Base-by-base conservation (phyloP, 2,329 filamentous ascomycete species). In the Didymella pomorum region DNA sequence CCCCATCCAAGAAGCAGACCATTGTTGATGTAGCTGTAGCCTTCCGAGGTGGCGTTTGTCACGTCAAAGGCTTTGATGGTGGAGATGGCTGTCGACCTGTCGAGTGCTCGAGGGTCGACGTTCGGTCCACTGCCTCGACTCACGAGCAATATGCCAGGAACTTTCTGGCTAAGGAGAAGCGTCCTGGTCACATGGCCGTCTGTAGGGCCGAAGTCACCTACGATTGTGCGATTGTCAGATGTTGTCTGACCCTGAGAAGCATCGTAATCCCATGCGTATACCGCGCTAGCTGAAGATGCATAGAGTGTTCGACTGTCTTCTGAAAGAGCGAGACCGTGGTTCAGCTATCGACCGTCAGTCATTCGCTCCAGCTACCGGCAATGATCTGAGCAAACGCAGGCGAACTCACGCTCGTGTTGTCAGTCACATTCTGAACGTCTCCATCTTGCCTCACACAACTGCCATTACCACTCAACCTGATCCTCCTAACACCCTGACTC, bases 181-280 rank as follows among this genome's bases (percentile, higher is more conserved):
- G 89, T 92, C 33, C 90, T 83, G 0, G 88, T 89, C 6, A 80
- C 84, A 66, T 92, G 88, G 47, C 87, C 88, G 5, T 79, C 74
- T 58, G 63, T 49, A 50, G 82, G 77, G 14, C 71, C 80, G 88
- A 92, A 91, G 63, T 86, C 86, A 35, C 78, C 79, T 45, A 93
- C 79, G 4, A 92, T 59, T 3, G 82, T 85, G 56, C 74, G 76
- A 58, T 79, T 79, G 45, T 77, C 77, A 42, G 86, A 80, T 4
- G 82, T 82, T 41, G 76, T 78, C 21, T 70, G 70, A 46, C 78
- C 79, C 9, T 79, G 75, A 2, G 73, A 69, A n/a, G 84, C 76
- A 70, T 90, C 82, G 71, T 93, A 93, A 26, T 80, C 71, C 86
- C 88, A 92, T 2, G 84, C 79, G 69, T 82, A 88, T 31, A 90